Base-by-base conservation (phyloP, 116 monocot genomes). In the Phalaenopsis hybrid region DNA sequence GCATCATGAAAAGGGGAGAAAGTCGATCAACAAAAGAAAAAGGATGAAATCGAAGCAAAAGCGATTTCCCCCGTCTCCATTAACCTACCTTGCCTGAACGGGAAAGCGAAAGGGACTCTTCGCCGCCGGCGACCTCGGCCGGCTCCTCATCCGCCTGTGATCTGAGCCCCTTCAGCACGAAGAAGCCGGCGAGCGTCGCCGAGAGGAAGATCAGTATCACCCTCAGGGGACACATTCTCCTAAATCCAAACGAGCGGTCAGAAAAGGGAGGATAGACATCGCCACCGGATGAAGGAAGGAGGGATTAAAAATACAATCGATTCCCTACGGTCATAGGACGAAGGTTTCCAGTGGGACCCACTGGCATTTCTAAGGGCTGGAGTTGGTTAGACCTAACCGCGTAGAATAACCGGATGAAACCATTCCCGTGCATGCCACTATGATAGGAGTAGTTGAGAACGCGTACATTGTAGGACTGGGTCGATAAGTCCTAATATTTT, bases 201-300 rank as follows among this genome's bases (percentile, higher is more conserved):
- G 91, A 91, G 7, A 91, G 81, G 61, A 91, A 85, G 86, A 91
- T 91, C 70, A 91, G 82, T 4, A 91, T 31, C 46, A 91, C 79
- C 59, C 91, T 92, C 87, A 96, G 63, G 4, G 96, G 96, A 55
- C 96, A 96, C 96, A 96, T 96, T 79, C 81, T 51, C 79, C 77
- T 51, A 78, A 70, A 57, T 23, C 76, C 10, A 18, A 4, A 13
- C 44, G 57, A 48, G 57, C 59, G 74, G 57, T 9, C 34, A 21
- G 13, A 57, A 49, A 6, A 18, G 34, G 67, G 75, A 81, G 51
- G 55, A 21, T 34, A 12, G 58, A 41, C 5, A 67, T 67, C 67
- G 67, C 41, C 73, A 15, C 41, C 73, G 37, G 4, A 0, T 5
- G 2, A 18, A 11, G 1, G 2, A 37, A 43, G 41, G 9, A 21